phyloP scores from a whole-genome alignment of 2,329 filamentous ascomycete genomes.

The Ceratocystis eucalypticola region DNA sequence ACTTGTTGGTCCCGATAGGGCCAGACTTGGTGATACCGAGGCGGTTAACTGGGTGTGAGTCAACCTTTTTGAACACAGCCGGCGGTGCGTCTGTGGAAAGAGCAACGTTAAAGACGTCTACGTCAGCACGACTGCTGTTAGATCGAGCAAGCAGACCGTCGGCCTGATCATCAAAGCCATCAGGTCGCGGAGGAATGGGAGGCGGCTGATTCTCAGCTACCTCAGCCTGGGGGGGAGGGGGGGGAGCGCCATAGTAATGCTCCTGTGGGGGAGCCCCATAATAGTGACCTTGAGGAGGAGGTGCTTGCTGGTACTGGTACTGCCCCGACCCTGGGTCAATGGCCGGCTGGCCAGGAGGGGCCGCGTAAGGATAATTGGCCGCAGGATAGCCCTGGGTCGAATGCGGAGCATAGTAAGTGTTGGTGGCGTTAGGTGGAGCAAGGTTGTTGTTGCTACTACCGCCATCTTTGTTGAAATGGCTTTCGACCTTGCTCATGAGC shows the following conservation, averaged over 20 bases:
- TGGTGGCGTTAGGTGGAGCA: background rate
- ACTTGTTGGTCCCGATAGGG: conserved; percentile 63
- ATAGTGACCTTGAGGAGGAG: background rate
- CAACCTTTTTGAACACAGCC: conserved; percentile 32
- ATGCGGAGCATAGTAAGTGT: conserved; percentile 14
- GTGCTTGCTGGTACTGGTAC: conserved; percentile 16
- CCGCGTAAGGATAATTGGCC: conserved; percentile 1
- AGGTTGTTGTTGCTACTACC: background rate
- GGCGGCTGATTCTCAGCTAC: conserved; percentile 12
- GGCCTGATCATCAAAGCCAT: conserved; percentile 3
- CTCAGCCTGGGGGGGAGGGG: background rate
- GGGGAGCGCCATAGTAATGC: background rate
- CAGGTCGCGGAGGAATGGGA: conserved; percentile 18
- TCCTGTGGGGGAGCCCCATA: background rate
- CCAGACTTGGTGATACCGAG: conserved; percentile 34
- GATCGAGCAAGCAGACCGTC: conserved; percentile 7
- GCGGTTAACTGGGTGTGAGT: conserved; percentile 46
- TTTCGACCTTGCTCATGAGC: conserved; percentile 17
- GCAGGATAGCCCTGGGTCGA: conserved; percentile 6
- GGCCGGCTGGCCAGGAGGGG: conserved; percentile 1
- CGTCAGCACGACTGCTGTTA: conserved; percentile 22
- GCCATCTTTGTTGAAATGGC: conserved; percentile 9
- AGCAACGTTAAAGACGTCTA: conserved; percentile 43
- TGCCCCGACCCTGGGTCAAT: background rate
- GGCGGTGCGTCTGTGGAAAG: conserved; percentile 41